Percentiles rank a stretch among this genome's conserved stretches.
phyloP scores from a whole-genome alignment of 257 asterid species.

The Solanum verrucosum region DNA sequence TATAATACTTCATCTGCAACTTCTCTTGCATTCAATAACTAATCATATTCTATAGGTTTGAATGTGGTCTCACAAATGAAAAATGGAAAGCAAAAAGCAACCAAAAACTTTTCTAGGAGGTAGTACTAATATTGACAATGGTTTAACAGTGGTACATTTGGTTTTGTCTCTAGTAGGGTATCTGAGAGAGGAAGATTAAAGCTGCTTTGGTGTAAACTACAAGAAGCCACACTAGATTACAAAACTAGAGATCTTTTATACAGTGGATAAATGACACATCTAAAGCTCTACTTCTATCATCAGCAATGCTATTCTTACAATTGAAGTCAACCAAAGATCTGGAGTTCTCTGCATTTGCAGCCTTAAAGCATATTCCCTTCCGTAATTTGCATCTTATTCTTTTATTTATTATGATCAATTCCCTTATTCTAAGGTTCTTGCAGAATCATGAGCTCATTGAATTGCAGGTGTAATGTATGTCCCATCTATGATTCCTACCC shows the following conservation, averaged over 20 bases:
- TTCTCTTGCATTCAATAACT: not conserved
- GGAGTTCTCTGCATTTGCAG: not conserved
- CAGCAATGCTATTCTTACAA: not conserved
- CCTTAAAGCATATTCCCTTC: not conserved
- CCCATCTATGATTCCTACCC: not conserved
- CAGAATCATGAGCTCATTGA: not conserved
- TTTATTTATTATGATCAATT: not conserved
- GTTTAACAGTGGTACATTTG: not conserved
- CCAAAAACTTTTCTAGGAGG: not conserved
- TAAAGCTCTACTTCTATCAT: not conserved
- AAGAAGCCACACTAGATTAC: not conserved
- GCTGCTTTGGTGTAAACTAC: not conserved
- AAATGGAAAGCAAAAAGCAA: not conserved
- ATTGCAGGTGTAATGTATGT: not conserved
- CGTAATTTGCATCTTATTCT: not conserved
- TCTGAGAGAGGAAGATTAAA: not conserved
- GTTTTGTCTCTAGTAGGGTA: not conserved
- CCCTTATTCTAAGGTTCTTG: not conserved
- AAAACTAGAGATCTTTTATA: not conserved
- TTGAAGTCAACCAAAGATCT: not conserved
- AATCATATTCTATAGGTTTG: not conserved
- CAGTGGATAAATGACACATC: not conserved
- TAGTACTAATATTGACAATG: not conserved
- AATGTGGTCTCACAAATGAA: not conserved
- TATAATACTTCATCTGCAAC: not conserved